Percentiles rank a stretch among this genome's conserved stretches.
Evolutionary conservation across 345 rosid genomes (phyloP).

Genomic region (Raphanus raphanistrum): DNA sequence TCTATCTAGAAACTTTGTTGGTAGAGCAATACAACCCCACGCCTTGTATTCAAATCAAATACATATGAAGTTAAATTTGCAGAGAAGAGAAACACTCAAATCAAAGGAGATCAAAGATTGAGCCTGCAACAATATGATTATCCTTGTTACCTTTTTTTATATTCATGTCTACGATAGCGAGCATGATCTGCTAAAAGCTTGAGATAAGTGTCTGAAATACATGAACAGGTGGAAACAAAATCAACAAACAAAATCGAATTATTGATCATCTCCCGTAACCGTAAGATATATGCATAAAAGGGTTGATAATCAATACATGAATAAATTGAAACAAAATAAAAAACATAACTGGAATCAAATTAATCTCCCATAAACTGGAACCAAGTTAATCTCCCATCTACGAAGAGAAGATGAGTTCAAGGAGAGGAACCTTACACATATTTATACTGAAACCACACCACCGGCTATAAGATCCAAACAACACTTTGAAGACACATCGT

Average conservation of each 20-base stretch:
- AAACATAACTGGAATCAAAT: not conserved
- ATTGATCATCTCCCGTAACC: not conserved
- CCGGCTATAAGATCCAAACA: too few species aligned
- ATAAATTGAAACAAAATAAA: not conserved
- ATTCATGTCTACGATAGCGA: not conserved
- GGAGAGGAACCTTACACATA: too few species aligned
- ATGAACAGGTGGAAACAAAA: not conserved
- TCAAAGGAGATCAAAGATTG: not conserved
- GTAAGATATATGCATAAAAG: not conserved
- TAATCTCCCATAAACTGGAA: not conserved
- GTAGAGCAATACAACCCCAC: not conserved
- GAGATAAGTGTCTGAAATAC: not conserved
- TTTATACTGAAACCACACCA: too few species aligned
- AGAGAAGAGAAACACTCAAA: not conserved
- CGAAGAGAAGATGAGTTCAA: too few species aligned
- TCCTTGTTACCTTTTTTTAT: not conserved
- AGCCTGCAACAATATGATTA: not conserved
- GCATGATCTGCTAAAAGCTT: not conserved
- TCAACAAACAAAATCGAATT: not conserved
- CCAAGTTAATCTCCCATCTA: too few species aligned
- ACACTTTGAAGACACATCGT: too few species aligned
- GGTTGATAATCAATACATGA: too few species aligned
- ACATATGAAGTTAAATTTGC: conserved; percentile 3
- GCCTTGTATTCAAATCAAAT: conserved; percentile 14
- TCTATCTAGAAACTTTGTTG: not conserved